A percentile compares a stretch with the other conserved stretches of the same genome.
Evolutionary conservation across 2,329 filamentous ascomycete species (phyloP).

Genomic region (Dactylella cylindrospora): DNA sequence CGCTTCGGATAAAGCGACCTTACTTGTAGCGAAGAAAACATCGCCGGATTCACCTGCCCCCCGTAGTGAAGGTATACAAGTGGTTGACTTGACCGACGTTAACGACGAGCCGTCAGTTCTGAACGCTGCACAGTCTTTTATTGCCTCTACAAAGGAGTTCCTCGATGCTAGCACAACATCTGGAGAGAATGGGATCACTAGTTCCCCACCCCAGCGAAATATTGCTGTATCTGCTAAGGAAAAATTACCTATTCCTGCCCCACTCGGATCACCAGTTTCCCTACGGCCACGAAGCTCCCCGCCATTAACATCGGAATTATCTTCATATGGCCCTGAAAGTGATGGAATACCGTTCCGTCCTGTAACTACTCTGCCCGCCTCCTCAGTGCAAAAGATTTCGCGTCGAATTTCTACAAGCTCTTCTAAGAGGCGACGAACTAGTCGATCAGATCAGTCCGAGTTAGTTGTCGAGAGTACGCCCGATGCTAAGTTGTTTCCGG

Average conservation of each 20-base stretch:
- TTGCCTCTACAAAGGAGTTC: no score
- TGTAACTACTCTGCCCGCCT: conserved; percentile 8
- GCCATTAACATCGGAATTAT: conserved; percentile 8
- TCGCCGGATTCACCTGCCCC: conserved; percentile 18
- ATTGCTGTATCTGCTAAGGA: no score
- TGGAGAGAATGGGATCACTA: no score
- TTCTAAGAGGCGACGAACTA: conserved; percentile 14
- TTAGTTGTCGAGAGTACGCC: conserved; percentile 36
- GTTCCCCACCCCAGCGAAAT: no score
- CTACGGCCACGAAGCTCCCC: no score
- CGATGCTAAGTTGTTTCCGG: conserved; percentile 25
- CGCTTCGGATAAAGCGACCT: neutral
- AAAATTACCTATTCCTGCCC: no score
- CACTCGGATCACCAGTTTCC: no score
- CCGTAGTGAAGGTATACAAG: neutral
- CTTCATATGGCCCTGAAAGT: conserved; percentile 15
- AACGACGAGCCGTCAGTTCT: neutral
- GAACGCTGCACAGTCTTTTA: no score
- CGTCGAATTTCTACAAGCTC: conserved; percentile 8
- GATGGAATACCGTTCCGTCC: conserved; percentile 19
- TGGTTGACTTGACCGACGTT: neutral
- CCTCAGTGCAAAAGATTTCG: conserved; percentile 4
- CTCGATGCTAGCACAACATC: no score
- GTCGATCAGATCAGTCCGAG: neutral
- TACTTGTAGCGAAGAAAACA: conserved; percentile 8